Percentiles rank a stretch among this genome's conserved stretches.
Evolutionary conservation across 306 rosid species (phyloP).

Genomic region (Quercus berberidifolia): DNA sequence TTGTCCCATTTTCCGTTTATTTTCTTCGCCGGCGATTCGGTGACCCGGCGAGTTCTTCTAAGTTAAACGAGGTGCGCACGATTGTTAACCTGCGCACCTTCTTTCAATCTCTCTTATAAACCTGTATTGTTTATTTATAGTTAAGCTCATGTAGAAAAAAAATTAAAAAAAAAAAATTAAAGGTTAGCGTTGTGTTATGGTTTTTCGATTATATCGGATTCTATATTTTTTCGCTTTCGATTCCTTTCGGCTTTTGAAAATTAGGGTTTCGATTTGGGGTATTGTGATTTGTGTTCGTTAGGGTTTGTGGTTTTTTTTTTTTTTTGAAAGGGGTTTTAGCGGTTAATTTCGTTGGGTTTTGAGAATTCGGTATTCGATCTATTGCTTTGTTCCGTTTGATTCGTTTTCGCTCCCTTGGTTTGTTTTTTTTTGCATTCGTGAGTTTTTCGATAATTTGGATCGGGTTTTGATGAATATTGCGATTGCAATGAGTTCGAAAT

Average conservation of each 20-base stretch:
- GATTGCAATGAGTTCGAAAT: constrained; percentile 23
- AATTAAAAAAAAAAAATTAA: background rate
- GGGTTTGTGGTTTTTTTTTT: constrained; percentile 26
- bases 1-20: constrained; percentile 10
- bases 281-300: constrained; percentile 11
- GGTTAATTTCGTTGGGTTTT: constrained; percentile 26
- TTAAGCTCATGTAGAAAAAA: background rate
- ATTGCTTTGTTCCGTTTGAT: constrained; percentile 27
- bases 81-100: constrained; percentile 42
- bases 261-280: constrained; percentile 51
- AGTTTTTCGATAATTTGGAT: constrained; percentile 15
- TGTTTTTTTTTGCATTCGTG: constrained; percentile 12
- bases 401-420: constrained; percentile 20
- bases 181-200: constrained; percentile 41
- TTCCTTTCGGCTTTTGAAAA: constrained; percentile 38
- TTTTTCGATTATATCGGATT: constrained; percentile 34
- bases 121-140: constrained; percentile 28
- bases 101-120: constrained; percentile 12
- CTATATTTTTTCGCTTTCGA: constrained; percentile 14
- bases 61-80: constrained; percentile 44
- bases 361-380: constrained; percentile 63
- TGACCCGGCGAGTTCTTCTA: constrained; percentile 35
- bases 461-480: constrained; percentile 21
- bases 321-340: constrained; percentile 57
- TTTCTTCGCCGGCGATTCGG: constrained; percentile 38